A percentile compares a stretch with the other conserved stretches of the same genome.
Conservation (phyloP, 129 eudicot species). For the Ambrosia artemisiifolia region DNA sequence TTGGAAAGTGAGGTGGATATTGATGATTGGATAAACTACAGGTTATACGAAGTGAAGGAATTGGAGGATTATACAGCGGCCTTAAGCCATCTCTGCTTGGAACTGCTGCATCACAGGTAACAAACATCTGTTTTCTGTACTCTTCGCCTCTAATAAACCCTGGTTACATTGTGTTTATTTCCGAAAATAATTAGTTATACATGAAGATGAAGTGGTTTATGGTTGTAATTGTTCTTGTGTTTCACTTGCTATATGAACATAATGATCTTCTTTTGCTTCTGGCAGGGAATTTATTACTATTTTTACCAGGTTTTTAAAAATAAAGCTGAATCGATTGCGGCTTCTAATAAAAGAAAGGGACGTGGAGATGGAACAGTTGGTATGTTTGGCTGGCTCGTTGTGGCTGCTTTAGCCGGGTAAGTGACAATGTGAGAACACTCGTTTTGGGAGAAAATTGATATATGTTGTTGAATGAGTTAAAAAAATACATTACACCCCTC, state of each 20-base stretch:
- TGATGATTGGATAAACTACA: conserved; percentile 12
- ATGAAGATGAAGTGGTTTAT: neutral
- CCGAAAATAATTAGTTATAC: neutral
- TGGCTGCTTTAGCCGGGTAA: conserved; percentile 98
- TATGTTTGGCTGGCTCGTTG: conserved; percentile 86
- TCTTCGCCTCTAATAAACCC: too few relatives aligned
- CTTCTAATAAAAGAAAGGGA: conserved; percentile 60
- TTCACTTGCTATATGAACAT: conserved; percentile 2
- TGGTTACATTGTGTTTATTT: neutral
- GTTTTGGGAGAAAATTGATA: neutral
- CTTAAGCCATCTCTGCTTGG: conserved; percentile 95
- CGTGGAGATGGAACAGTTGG: conserved; percentile 90
- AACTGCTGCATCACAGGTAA: conserved; percentile 84
- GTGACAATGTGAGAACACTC: neutral
- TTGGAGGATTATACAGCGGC: conserved; percentile 96
- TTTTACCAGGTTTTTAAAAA: conserved; percentile 94
- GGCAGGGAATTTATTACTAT: conserved; percentile 85
- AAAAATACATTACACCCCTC: neutral
- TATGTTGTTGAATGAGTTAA: neutral
- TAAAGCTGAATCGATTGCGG: conserved; percentile 89
- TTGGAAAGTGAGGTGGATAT: neutral
- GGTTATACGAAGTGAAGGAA: conserved; percentile 77
- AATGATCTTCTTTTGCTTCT: conserved; percentile 29
- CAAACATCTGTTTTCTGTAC: neutral
- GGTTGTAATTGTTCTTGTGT: neutral